Evolutionary conservation across 768 basidiomycete species (phyloP).

Genomic region (Kwoniella pini): DNA sequence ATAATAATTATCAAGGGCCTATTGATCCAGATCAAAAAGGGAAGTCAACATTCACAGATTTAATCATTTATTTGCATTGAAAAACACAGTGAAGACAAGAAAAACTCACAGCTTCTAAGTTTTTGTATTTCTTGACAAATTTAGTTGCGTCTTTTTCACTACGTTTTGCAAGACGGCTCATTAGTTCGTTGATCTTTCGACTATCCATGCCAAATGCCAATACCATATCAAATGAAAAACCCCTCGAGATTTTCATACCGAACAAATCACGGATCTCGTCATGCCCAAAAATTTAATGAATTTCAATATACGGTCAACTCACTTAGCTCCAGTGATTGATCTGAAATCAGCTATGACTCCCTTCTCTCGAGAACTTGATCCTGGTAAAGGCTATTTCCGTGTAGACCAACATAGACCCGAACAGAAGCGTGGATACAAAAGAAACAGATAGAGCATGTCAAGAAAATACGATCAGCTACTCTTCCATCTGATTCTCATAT

Average conservation of each 20-base stretch:
- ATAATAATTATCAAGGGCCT: constrained; percentile 53
- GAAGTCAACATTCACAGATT: constrained; percentile 6
- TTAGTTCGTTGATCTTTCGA: too few species aligned
- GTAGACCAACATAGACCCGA: not conserved
- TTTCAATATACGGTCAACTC: constrained; percentile 21
- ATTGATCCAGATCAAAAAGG: not conserved
- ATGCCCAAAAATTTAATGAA: too few species aligned
- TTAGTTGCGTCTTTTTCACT: constrained; percentile 44
- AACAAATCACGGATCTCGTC: too few species aligned
- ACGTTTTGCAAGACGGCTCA: not conserved
- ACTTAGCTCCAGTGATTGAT: constrained; percentile 49
- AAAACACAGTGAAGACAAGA: not conserved
- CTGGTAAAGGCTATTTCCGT: constrained; percentile 8
- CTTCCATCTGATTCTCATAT: not conserved
- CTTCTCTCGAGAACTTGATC: constrained; percentile 10
- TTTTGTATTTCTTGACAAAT: constrained; percentile 51
- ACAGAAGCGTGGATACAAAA: too few species aligned
- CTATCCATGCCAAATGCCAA: too few species aligned
- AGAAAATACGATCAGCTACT: too few species aligned
- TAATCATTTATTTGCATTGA: too few species aligned
- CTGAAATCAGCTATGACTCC: constrained; percentile 32
- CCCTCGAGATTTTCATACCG: too few species aligned
- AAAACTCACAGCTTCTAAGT: constrained; percentile 46
- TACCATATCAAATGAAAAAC: too few species aligned
- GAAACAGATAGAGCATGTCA: too few species aligned